These are phyloP conservation scores for Pholiota conissans DNA, from an alignment of 768 basidiomycete species.

Conservation along the genomic window DNA sequence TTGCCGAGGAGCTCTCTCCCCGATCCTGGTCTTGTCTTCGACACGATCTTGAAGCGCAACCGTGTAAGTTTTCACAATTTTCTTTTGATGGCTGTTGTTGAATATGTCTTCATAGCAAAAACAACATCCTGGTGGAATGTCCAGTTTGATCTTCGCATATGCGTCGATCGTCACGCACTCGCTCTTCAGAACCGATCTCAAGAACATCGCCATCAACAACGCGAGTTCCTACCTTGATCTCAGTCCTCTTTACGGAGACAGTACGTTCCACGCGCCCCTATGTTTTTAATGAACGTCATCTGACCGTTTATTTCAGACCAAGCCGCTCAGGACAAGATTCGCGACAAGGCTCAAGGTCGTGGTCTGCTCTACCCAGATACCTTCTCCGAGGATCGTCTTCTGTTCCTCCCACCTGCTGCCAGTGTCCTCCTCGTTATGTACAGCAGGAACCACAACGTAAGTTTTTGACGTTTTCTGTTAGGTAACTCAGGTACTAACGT, in stretches of 20 bases:
- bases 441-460: constrained; percentile 59
- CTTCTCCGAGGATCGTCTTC: constrained; percentile 51
- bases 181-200: constrained; percentile 49
- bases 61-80: constrained; percentile 7
- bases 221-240: constrained; percentile 59
- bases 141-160: constrained; percentile 64
- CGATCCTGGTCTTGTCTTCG: constrained; percentile 62
- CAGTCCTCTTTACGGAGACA: constrained; percentile 54
- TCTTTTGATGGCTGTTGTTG: background rate
- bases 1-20: constrained; percentile 45
- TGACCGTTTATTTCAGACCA: constrained; percentile 28
- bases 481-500: background rate
- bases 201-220: constrained; percentile 47
- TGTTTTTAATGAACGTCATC: background rate
- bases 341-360: constrained; percentile 46
- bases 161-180: constrained; percentile 64
- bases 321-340: constrained; percentile 39
- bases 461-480: constrained; percentile 8
- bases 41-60: constrained; percentile 49
- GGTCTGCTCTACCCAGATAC: constrained; percentile 55
- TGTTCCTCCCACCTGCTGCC: constrained; percentile 53
- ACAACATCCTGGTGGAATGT: constrained; percentile 56
- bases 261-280: constrained; percentile 20
- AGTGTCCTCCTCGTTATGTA: constrained; percentile 56
- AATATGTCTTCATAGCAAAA: constrained; percentile 25